These are phyloP conservation scores for Pichia sp. DNA, from an alignment of 1,139 yeast genomes.

Conservation along the genomic window DNA sequence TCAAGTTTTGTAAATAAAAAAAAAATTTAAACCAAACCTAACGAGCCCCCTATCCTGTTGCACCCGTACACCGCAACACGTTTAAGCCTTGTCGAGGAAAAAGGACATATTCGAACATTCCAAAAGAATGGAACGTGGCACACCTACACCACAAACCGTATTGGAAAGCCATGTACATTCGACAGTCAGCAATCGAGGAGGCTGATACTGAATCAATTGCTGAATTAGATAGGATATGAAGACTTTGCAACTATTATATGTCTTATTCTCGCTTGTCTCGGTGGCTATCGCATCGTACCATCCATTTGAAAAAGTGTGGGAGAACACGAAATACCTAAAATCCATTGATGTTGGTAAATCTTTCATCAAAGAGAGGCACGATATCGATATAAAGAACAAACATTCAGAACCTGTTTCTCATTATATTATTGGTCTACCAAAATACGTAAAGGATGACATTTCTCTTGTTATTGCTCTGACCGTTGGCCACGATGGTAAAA, in stretches of 20 bases:
- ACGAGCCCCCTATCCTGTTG: neutral
- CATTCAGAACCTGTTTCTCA: slow-evolving; percentile 50
- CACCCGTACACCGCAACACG: slow-evolving; percentile 1
- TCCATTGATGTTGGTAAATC: slow-evolving; percentile 62
- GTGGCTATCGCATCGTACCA: slow-evolving; percentile 9
- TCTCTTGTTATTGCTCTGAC: slow-evolving; percentile 46
- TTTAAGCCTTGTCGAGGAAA: neutral
- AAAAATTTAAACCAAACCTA: neutral
- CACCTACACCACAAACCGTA: neutral
- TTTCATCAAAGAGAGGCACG: slow-evolving; percentile 60
- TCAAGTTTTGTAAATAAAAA: no score
- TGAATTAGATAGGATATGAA: slow-evolving; percentile 10
- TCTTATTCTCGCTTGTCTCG: slow-evolving; percentile 2
- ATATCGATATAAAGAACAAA: slow-evolving; percentile 56
- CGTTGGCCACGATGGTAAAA: slow-evolving; percentile 33
- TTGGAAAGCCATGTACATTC: no score
- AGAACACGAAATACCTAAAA: slow-evolving; percentile 44
- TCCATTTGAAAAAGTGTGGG: slow-evolving; percentile 39
- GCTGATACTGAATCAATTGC: neutral
- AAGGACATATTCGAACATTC: neutral
- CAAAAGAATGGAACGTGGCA: slow-evolving; percentile 8
- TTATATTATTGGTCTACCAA: slow-evolving; percentile 53
- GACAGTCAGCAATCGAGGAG: neutral
- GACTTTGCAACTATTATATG: slow-evolving; percentile 1
- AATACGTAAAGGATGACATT: slow-evolving; percentile 39